A percentile compares a stretch with the other conserved stretches of the same genome.
Conservation (phyloP, 305 asterid species). For the Rubia peregrina region DNA sequence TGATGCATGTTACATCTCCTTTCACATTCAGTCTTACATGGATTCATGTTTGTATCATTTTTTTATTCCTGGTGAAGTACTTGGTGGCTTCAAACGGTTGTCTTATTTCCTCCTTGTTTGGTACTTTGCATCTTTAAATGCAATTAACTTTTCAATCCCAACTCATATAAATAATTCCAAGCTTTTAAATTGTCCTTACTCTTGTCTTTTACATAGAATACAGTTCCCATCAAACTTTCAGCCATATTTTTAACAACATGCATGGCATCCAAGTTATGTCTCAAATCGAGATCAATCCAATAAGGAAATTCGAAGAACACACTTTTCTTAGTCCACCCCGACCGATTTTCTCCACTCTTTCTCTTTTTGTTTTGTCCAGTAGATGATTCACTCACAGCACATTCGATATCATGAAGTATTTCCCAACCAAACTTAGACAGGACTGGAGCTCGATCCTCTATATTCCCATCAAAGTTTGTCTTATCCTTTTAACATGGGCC, state of each 20-base stretch:
- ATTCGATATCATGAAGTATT: background rate
- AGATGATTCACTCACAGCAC: background rate
- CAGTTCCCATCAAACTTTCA: background rate
- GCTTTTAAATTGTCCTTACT: background rate
- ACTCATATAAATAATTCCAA: background rate
- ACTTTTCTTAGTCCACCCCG: background rate
- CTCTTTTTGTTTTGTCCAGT: background rate
- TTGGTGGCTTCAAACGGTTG: no score
- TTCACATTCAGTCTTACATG: no score
- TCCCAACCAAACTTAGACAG: background rate
- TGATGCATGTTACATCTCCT: no score
- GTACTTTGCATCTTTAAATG: background rate
- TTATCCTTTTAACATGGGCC: background rate
- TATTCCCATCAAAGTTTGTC: background rate
- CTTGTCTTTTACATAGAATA: background rate
- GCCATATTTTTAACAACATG: background rate
- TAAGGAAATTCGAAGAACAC: background rate
- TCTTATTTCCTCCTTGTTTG: no score
- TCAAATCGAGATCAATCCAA: background rate
- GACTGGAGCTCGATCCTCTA: background rate
- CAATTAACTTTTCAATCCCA: background rate
- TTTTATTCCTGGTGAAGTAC: no score
- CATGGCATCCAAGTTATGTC: background rate
- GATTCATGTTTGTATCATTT: no score
- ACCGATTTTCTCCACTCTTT: background rate